These are phyloP conservation scores for Endotrypanum monterogeii DNA, from an alignment of 208 protist species.

Conservation along the genomic window DNA sequence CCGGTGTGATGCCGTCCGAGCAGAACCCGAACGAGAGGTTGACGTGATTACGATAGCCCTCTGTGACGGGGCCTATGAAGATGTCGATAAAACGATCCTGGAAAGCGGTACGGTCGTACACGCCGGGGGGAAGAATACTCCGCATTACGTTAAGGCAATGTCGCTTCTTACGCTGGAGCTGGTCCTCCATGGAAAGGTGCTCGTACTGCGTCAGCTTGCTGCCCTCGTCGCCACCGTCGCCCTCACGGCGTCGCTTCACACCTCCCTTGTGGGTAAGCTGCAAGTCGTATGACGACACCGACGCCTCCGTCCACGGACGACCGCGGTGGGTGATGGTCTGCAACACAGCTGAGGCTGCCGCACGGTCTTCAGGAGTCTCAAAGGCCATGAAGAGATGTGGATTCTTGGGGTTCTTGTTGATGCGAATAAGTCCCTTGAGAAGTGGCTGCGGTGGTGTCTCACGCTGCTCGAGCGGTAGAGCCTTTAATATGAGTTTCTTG, in stretches of 20 bases:
- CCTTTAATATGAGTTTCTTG: constrained; percentile 77
- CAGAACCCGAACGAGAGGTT: constrained; percentile 87
- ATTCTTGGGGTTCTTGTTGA: constrained; percentile 88
- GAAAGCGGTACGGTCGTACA: constrained; percentile 40
- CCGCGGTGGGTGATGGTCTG: constrained; percentile 52
- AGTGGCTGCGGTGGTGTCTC: constrained; percentile 42
- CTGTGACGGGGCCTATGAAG: constrained; percentile 59
- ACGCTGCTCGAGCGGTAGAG: constrained; percentile 33
- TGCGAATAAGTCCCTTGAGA: constrained; percentile 74
- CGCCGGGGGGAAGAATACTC: constrained; percentile 33
- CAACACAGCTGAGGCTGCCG: constrained; percentile 47
- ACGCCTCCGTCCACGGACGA: constrained; percentile 54
- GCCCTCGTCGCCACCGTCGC: constrained; percentile 9
- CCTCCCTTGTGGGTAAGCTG: constrained; percentile 80
- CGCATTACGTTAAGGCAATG: constrained; percentile 74
- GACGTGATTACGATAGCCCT: constrained; percentile 94
- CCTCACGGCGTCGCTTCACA: constrained; percentile 54
- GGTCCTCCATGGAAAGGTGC: constrained; percentile 67
- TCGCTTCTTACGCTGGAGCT: constrained; percentile 70
- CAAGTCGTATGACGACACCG: constrained; percentile 62
- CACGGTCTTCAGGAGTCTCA: constrained; percentile 54
- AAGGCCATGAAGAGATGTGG: constrained; percentile 83
- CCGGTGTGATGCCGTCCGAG: constrained; percentile 38
- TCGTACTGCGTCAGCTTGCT: constrained; percentile 81
- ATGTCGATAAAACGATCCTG: constrained; percentile 63